Evolutionary conservation across 345 rosid genomes (phyloP).

Genomic region (Populus simonii): DNA sequence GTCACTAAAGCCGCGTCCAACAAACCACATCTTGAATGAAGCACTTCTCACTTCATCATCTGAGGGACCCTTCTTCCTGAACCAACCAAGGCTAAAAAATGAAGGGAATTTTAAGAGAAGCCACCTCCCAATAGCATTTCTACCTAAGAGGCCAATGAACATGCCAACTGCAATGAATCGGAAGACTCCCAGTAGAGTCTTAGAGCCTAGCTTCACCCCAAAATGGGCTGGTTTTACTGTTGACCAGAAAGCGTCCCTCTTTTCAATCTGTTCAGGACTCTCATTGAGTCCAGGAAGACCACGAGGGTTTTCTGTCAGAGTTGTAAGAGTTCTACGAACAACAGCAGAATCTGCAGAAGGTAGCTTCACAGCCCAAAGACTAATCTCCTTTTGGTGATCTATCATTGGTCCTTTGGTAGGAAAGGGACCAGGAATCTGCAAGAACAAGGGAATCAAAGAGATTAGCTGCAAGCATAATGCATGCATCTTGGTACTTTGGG

Average conservation of each 20-base stretch:
- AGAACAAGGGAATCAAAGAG: background rate
- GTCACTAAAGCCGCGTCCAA: slow-evolving; percentile 72
- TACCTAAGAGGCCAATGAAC: slow-evolving; percentile 54
- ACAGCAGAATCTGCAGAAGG: slow-evolving; percentile 81
- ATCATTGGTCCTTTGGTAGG: slow-evolving; percentile 57
- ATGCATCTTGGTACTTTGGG: too few relatives aligned
- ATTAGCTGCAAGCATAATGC: too few relatives aligned
- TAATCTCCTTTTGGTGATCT: slow-evolving; percentile 67
- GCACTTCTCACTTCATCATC: slow-evolving; percentile 80
- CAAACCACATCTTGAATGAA: slow-evolving; percentile 85
- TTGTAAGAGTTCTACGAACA: slow-evolving; percentile 71
- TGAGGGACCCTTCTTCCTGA: slow-evolving; percentile 72
- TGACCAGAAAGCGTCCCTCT: slow-evolving; percentile 73
- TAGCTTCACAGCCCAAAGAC: slow-evolving; percentile 75
- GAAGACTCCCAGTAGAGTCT: slow-evolving; percentile 53
- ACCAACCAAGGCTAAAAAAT: slow-evolving; percentile 75
- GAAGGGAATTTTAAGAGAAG: slow-evolving; percentile 84
- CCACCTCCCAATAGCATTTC: slow-evolving; percentile 61
- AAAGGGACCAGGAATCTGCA: slow-evolving; percentile 73
- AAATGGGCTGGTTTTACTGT: slow-evolving; percentile 69
- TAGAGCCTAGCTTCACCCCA: slow-evolving; percentile 67
- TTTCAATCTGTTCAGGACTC: slow-evolving; percentile 48
- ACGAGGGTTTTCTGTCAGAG: slow-evolving; percentile 56
- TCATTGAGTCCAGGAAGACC: slow-evolving; percentile 75
- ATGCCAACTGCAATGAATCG: slow-evolving; percentile 49